Conservation (phyloP, 257 asterid genomes). For the Salvia miltiorrhiza region DNA sequence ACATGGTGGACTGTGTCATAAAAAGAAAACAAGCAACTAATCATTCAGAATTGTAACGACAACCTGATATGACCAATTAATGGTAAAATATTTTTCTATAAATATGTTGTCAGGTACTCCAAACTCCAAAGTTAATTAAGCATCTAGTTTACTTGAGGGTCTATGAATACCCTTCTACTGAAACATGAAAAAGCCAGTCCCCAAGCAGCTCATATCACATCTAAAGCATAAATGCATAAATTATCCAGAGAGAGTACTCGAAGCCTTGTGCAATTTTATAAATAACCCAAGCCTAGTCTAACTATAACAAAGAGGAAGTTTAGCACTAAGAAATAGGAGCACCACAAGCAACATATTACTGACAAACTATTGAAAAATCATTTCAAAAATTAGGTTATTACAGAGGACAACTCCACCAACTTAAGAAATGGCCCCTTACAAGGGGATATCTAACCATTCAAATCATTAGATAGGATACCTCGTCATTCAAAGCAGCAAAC, state of each 20-base stretch:
- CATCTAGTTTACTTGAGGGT: neutral
- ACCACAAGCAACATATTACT: neutral
- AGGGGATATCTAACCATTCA: conserved; percentile 9
- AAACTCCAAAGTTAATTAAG: neutral
- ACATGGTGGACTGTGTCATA: neutral
- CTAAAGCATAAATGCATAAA: neutral
- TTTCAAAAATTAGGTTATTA: conserved; percentile 2
- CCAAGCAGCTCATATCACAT: neutral
- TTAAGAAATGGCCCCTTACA: neutral
- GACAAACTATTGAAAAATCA: conserved; percentile 7
- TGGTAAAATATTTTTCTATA: neutral
- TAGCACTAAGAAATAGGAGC: conserved; percentile 4
- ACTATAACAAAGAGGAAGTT: neutral
- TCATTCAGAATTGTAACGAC: neutral
- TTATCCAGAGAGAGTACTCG: neutral
- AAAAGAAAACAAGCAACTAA: neutral
- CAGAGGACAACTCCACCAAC: conserved; percentile 7
- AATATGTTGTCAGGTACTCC: neutral
- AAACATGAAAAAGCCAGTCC: conserved; percentile 1
- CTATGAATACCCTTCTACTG: neutral
- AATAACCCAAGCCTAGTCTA: neutral
- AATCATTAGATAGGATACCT: conserved; percentile 47
- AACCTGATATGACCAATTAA: neutral
- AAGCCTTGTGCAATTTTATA: neutral
- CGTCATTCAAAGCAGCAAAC: conserved; percentile 97